Evolutionary conservation across 176 grass and related monocot species (phyloP).

Genomic region (Otatea glauca): DNA sequence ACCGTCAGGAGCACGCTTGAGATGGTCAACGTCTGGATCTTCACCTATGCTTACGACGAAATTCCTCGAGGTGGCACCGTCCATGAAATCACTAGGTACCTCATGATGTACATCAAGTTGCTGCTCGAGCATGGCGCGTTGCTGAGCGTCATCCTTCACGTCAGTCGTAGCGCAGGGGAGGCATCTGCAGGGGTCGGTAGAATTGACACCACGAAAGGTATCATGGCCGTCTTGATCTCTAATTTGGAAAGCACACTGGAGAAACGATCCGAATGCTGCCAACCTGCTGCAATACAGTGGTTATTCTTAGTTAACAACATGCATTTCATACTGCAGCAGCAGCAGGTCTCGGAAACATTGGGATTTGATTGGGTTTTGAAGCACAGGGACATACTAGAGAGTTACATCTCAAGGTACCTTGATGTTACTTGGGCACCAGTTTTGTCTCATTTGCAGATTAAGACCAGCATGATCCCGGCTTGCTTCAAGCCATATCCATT

Average conservation of each 20-base stretch:
- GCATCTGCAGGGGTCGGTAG: too few relatives aligned
- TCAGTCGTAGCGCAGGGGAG: too few relatives aligned
- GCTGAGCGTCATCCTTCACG: not conserved
- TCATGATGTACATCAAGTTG: not conserved
- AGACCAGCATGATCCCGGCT: not conserved
- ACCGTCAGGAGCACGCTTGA: too few relatives aligned
- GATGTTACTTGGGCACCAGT: not conserved
- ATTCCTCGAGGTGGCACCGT: not conserved
- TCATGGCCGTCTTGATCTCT: not conserved
- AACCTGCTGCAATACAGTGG: not conserved
- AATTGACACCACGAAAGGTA: too few relatives aligned
- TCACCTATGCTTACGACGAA: not conserved
- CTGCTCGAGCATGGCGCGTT: not conserved
- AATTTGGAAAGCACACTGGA: not conserved
- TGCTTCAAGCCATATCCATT: not conserved
- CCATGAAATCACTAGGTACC: slow-evolving; percentile 27
- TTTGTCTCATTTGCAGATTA: not conserved
- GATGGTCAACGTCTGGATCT: too few relatives aligned
- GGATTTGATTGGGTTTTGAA: not conserved
- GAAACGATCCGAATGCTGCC: not conserved
- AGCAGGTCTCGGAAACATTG: not conserved
- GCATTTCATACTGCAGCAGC: not conserved
- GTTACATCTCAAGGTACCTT: not conserved
- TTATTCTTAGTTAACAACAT: slow-evolving; percentile 1
- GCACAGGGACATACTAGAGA: not conserved